These are phyloP conservation scores for Emericellopsis terricola DNA, from an alignment of 495 filamentous ascomycete species.

Conservation along the genomic window DNA sequence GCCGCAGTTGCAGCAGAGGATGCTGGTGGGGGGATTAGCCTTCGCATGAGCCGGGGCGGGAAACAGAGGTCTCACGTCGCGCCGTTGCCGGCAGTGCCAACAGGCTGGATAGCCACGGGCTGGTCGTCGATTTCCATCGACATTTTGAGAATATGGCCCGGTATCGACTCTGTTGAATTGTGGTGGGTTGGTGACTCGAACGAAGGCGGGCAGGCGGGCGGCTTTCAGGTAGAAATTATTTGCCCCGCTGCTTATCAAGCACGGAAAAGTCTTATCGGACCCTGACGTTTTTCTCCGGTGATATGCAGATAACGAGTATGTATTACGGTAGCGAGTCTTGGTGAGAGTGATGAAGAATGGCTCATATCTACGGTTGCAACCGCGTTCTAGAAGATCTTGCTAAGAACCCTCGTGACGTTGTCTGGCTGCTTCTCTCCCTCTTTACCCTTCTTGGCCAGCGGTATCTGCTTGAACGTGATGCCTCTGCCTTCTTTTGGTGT, in stretches of 20 bases:
- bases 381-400: constrained; percentile 71
- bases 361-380: too few relatives aligned
- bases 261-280: too few relatives aligned
- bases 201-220: neutral
- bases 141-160: constrained; percentile 18
- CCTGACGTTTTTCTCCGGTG: too few relatives aligned
- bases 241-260: constrained; percentile 4
- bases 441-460: constrained; percentile 26
- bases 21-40: constrained; percentile 29
- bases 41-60: neutral
- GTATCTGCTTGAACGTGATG: constrained; percentile 61
- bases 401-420: constrained; percentile 58
- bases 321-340: too few relatives aligned
- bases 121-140: constrained; percentile 51
- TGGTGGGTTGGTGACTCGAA: too few relatives aligned
- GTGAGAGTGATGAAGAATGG: too few relatives aligned
- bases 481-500: constrained; percentile 14
- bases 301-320: neutral
- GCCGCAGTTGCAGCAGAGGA: constrained; percentile 91
- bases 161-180: neutral
- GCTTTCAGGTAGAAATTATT: constrained; percentile 2
- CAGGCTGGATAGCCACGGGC: constrained; percentile 34
- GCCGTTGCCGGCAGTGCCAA: constrained; percentile 23
- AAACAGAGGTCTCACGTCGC: constrained; percentile 32
- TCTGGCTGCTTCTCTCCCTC: constrained; percentile 36